These are phyloP conservation scores for Boletus pseudo-olivaceus DNA, from an alignment of 768 basidiomycete species.

Conservation along the genomic window DNA sequence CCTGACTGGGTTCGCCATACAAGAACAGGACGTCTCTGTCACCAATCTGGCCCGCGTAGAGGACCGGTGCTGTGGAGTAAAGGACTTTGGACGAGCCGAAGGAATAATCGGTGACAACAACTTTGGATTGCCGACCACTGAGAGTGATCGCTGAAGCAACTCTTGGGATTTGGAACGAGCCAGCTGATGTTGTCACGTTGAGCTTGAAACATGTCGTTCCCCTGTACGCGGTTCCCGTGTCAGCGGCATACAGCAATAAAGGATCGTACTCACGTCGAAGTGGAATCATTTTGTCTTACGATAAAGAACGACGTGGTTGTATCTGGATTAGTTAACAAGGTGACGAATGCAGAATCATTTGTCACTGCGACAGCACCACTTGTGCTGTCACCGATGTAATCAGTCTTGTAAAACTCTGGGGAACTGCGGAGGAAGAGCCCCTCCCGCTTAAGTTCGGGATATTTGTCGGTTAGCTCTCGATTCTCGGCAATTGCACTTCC, in stretches of 20 bases:
- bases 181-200: constrained; percentile 51
- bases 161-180: constrained; percentile 54
- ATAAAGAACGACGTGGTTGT: constrained; percentile 66
- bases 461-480: constrained; percentile 64
- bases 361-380: constrained; percentile 42
- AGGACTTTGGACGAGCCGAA: constrained; percentile 61
- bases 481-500: constrained; percentile 69
- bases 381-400: constrained; percentile 63
- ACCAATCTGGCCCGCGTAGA: constrained; percentile 63
- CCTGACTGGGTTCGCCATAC: constrained; percentile 52
- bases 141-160: constrained; percentile 54
- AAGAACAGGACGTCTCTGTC: constrained; percentile 62
- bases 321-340: constrained; percentile 66
- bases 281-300: constrained; percentile 62
- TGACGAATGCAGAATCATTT: constrained; percentile 54
- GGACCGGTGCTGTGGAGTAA: constrained; percentile 72
- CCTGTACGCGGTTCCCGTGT: background rate
- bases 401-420: constrained; percentile 75
- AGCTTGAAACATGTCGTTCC: constrained; percentile 52
- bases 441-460: constrained; percentile 73
- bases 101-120: constrained; percentile 67
- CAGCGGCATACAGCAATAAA: background rate
- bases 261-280: constrained; percentile 50
- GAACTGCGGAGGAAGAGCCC: constrained; percentile 77
- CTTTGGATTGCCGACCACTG: constrained; percentile 67